Base-by-base conservation (phyloP, 768 basidiomycete species). In the Tremella fuciformis region DNA sequence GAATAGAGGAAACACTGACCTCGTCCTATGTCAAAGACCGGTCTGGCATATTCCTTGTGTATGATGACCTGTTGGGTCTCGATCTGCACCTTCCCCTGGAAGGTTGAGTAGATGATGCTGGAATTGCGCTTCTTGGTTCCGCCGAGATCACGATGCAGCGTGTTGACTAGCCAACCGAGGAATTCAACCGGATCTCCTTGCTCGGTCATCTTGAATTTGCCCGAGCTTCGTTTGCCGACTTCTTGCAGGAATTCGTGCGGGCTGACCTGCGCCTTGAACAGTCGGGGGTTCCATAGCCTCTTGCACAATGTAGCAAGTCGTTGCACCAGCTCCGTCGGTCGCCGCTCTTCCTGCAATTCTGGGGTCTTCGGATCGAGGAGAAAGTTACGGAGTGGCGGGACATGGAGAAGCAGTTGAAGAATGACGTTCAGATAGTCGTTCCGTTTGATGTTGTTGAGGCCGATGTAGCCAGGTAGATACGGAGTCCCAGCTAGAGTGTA, bases 221-320 rank as follows among this genome's bases (percentile, higher is more conserved):
- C 92, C 47, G 80, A 83, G 70, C 90, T 93, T 50, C 88, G 87
- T 63, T 91, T 83, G 66, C 88, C 87, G 55, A 98, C 93, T 78
- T 98, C 96, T 78, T 99, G 96, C 56, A 99, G 79, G 76, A 98
- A 92, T 75, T 99, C 96, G 75, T 99, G 96, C n/a, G 96, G 96
- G 66, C 87, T 89, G 67, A 97, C 92, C 82, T 99, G 96, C 60
- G 88, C 87, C 78, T 99, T 99, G 84, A 99, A 99, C 56, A 94
- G 79, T 51, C 86, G 82, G 8, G 93, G 91, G 78, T 96, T 98
- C 96, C 96, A 99, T 39, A 97, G 73, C 78, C 98, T 92, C 77
- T 91, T 91, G 1, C 90, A 86, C 18, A 99, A 82, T 13, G 84
- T 81, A 16, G 89, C 86, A 69, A 98, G 90, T 21, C 96, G 86